phyloP scores from a whole-genome alignment of 495 filamentous ascomycete species.

The Aspergillus carlsbadensis region DNA sequence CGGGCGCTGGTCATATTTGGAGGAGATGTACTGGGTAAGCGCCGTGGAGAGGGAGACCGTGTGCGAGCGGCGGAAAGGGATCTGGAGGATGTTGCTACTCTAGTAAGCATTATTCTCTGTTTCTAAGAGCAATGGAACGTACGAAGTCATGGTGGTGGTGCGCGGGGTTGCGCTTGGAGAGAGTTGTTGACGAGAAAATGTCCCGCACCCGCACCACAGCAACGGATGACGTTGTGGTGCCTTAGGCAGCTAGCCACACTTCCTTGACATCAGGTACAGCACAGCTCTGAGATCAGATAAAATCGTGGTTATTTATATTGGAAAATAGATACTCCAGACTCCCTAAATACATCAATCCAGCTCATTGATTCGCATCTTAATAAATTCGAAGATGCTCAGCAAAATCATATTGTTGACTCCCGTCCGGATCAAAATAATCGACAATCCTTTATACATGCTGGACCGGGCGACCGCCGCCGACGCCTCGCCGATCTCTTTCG shows the following conservation, averaged over 20 bases:
- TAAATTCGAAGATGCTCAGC: conserved; percentile 46
- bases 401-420: conserved; percentile 52
- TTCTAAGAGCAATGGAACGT: conserved; percentile 9
- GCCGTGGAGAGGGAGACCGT: conserved; percentile 72
- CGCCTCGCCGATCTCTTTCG: conserved; percentile 45
- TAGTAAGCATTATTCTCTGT: not conserved
- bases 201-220: conserved; percentile 30
- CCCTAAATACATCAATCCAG: conserved; percentile 20
- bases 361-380: conserved; percentile 41
- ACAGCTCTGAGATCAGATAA: not conserved
- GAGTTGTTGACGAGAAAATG: conserved; percentile 37
- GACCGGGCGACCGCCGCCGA: conserved; percentile 44
- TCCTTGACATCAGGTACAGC: not conserved
- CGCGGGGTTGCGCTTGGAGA: conserved; percentile 15
- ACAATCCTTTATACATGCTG: conserved; percentile 52
- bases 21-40: conserved; percentile 94
- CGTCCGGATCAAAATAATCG: conserved; percentile 46
- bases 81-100: conserved; percentile 48
- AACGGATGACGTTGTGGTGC: conserved; percentile 39
- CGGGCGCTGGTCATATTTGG: conserved; percentile 98
- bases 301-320: too few species aligned
- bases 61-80: conserved; percentile 87
- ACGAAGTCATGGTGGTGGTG: conserved; percentile 44
- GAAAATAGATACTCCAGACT: too few species aligned
- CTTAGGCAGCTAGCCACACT: conserved; percentile 16